phyloP scores from a whole-genome alignment of 2,329 filamentous ascomycete genomes.

The Fusarium oligoseptatum region DNA sequence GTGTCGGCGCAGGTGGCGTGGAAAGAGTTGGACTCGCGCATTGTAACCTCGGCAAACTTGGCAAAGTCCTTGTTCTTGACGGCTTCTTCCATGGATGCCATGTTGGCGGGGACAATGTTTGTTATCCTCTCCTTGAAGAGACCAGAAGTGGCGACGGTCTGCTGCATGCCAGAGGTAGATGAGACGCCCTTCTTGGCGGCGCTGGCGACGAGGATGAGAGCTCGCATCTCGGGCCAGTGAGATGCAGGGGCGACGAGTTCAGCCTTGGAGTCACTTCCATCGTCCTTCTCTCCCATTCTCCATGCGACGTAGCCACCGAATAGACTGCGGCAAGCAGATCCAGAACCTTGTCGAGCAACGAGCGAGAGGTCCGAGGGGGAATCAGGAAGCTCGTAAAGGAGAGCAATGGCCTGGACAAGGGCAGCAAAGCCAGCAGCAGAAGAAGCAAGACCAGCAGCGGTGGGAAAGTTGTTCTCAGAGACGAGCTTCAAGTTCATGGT shows the following conservation, averaged over 20 bases:
- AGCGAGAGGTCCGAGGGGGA: constrained; percentile 86
- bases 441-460: constrained; percentile 87
- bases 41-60: constrained; percentile 89
- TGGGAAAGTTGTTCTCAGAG: constrained; percentile 99
- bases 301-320: constrained; percentile 98
- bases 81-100: constrained; percentile 87
- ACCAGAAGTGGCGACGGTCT: constrained; percentile 91
- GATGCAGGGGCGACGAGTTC: constrained; percentile 88
- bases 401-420: constrained; percentile 85
- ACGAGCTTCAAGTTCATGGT: constrained; percentile 84
- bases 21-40: constrained; percentile 98
- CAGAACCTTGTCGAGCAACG: constrained; percentile 93
- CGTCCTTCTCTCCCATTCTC: constrained; percentile 80
- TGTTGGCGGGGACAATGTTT: constrained; percentile 83
- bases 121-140: constrained; percentile 84
- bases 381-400: constrained; percentile 88
- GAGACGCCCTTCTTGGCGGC: constrained; percentile 97
- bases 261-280: constrained; percentile 89
- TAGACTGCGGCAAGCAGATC: constrained; percentile 91
- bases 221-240: constrained; percentile 97
- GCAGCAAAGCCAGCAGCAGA: constrained; percentile 79
- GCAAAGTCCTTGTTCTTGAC: constrained; percentile 85
- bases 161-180: constrained; percentile 95
- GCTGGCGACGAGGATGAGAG: constrained; percentile 89
- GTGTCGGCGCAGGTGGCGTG: constrained; percentile 96